Evolutionary conservation across 1,139 yeast species (phyloP).

Genomic region (Debaryomycetaceae sp.): DNA sequence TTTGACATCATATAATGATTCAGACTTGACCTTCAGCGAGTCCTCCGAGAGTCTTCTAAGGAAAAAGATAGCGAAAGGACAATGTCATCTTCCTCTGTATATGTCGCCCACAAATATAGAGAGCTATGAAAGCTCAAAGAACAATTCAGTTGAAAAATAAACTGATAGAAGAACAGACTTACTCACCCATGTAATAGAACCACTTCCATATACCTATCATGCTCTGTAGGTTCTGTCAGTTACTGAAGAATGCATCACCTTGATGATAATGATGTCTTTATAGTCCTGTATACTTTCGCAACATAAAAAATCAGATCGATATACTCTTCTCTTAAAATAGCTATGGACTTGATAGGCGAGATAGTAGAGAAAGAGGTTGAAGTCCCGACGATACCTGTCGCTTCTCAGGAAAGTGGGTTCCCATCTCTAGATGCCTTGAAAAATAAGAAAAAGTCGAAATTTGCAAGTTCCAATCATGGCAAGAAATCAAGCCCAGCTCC

Average conservation of each 20-base stretch:
- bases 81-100: slow-evolving; percentile 21
- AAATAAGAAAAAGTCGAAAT: slow-evolving; percentile 21
- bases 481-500: slow-evolving; percentile 7
- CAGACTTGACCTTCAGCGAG: slow-evolving; percentile 13
- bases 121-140: background rate
- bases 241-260: too few species aligned
- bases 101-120: background rate
- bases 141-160: background rate
- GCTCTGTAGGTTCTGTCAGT: too few species aligned
- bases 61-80: slow-evolving; percentile 16
- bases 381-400: slow-evolving; percentile 31
- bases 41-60: slow-evolving; percentile 16
- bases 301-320: background rate
- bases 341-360: slow-evolving; percentile 72
- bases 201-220: too few species aligned
- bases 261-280: background rate
- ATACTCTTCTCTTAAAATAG: background rate
- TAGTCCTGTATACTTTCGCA: background rate
- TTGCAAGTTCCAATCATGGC: slow-evolving; percentile 11
- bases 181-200: too few species aligned
- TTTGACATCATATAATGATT: slow-evolving; percentile 8
- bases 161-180: too few species aligned
- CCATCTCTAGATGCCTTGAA: slow-evolving; percentile 33
- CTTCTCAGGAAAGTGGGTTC: slow-evolving; percentile 33
- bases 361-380: slow-evolving; percentile 64